phyloP scores from a whole-genome alignment of 2,329 filamentous ascomycete genomes.

The Beauveria sp. region DNA sequence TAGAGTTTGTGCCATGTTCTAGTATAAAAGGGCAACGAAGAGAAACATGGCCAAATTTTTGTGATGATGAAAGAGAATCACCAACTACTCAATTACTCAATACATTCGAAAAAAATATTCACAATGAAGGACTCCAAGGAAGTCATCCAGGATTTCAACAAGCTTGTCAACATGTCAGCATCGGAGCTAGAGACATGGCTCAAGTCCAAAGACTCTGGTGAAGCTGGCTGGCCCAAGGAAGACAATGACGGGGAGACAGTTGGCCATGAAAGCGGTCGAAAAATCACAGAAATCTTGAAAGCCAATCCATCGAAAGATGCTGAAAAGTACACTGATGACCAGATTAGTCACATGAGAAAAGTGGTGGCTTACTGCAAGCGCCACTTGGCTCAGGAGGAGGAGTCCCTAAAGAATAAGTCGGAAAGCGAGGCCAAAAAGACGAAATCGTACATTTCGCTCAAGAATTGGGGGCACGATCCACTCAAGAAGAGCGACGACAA shows the following conservation, averaged over 20 bases:
- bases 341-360: slow-evolving; percentile 52
- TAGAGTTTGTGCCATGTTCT: not conserved
- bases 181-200: slow-evolving; percentile 56
- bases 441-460: slow-evolving; percentile 50
- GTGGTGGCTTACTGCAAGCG: slow-evolving; percentile 60
- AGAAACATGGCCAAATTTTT: not conserved
- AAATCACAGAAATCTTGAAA: slow-evolving; percentile 55
- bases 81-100: not conserved
- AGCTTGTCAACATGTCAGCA: slow-evolving; percentile 58
- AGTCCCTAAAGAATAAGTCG: slow-evolving; percentile 46
- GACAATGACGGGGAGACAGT: slow-evolving; percentile 52
- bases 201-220: slow-evolving; percentile 47
- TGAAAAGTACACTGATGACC: slow-evolving; percentile 47
- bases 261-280: slow-evolving; percentile 55
- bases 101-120: not conserved
- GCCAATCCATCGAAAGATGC: slow-evolving; percentile 52
- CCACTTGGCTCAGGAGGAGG: slow-evolving; percentile 57
- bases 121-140: slow-evolving; percentile 22
- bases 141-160: slow-evolving; percentile 52
- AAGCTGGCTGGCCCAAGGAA: slow-evolving; percentile 53
- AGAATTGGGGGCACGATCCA: slow-evolving; percentile 54
- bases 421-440: slow-evolving; percentile 37
- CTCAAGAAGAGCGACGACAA: slow-evolving; percentile 31
- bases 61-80: too few relatives aligned
- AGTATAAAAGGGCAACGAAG: not conserved